Evolutionary conservation across 2,329 filamentous ascomycete species (phyloP).

Genomic region (Daldinia sp.): DNA sequence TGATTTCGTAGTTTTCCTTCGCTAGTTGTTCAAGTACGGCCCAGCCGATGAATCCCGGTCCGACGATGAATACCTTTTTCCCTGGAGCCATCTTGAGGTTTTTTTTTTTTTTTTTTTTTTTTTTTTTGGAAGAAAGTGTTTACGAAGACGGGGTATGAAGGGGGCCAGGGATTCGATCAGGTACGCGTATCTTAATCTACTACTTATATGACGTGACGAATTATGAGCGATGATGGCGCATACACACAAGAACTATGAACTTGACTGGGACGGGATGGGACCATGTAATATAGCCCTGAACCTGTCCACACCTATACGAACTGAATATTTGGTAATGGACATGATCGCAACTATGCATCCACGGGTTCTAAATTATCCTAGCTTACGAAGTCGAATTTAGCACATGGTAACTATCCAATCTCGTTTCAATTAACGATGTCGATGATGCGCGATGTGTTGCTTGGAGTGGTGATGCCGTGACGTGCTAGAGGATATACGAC

Average conservation of each 20-base stretch:
- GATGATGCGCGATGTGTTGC: neutral
- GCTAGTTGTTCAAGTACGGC: slow-evolving; percentile 56
- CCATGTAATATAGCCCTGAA: too few relatives aligned
- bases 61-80: slow-evolving; percentile 53
- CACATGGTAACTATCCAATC: neutral
- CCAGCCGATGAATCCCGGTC: slow-evolving; percentile 58
- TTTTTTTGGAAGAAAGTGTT: neutral
- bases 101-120: too few relatives aligned
- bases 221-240: too few relatives aligned
- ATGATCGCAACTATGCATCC: neutral
- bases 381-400: neutral
- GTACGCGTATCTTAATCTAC: too few relatives aligned
- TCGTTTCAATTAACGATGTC: neutral
- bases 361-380: neutral
- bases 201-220: too few relatives aligned
- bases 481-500: neutral
- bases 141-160: neutral
- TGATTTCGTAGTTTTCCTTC: slow-evolving; percentile 53
- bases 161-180: too few relatives aligned
- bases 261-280: too few relatives aligned
- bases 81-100: slow-evolving; percentile 35
- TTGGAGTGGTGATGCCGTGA: neutral
- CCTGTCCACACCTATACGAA: too few relatives aligned
- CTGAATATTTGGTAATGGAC: too few relatives aligned
- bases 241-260: too few relatives aligned